Percentiles rank a stretch among this genome's conserved stretches.
Evolutionary conservation across 371 early-diverging fungal genomes (phyloP).

Genomic region (Batrachochytrium dendrobatidis): DNA sequence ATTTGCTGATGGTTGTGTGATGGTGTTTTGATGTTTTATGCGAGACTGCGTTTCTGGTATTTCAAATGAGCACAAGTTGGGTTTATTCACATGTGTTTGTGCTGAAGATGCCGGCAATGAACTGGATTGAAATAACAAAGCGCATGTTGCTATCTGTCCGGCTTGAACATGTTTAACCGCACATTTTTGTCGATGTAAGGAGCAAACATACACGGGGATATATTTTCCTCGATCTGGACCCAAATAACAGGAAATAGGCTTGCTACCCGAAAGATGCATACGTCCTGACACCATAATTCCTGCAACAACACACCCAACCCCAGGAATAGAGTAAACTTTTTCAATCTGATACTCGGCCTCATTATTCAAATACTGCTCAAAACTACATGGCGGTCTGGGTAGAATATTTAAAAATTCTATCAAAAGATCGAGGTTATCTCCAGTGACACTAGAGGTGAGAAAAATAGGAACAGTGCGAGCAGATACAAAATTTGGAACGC

Average conservation of each 20-base stretch:
- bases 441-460: slow-evolving; percentile 42
- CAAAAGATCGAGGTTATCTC: slow-evolving; percentile 40
- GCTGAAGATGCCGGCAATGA: too few relatives aligned
- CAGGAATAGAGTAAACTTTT: slow-evolving; percentile 39
- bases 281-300: slow-evolving; percentile 33
- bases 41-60: background rate
- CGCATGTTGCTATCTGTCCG: slow-evolving; percentile 38
- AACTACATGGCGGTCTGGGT: slow-evolving; percentile 4
- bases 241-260: slow-evolving; percentile 15
- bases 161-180: slow-evolving; percentile 30
- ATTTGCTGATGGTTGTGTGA: background rate
- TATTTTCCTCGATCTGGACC: slow-evolving; percentile 45
- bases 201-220: slow-evolving; percentile 26
- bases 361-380: slow-evolving; percentile 10
- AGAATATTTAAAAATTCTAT: slow-evolving; percentile 37
- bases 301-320: slow-evolving; percentile 36
- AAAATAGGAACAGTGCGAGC: slow-evolving; percentile 41
- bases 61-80: too few relatives aligned
- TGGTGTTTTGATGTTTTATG: background rate
- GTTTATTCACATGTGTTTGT: too few relatives aligned
- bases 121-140: slow-evolving; percentile 28
- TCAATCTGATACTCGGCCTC: slow-evolving; percentile 35
- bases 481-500: slow-evolving; percentile 19
- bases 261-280: slow-evolving; percentile 12
- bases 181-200: slow-evolving; percentile 40